These are phyloP conservation scores for Mantamonas sphyraenae DNA, from an alignment of 78 protist genomes.

Conservation along the genomic window DNA sequence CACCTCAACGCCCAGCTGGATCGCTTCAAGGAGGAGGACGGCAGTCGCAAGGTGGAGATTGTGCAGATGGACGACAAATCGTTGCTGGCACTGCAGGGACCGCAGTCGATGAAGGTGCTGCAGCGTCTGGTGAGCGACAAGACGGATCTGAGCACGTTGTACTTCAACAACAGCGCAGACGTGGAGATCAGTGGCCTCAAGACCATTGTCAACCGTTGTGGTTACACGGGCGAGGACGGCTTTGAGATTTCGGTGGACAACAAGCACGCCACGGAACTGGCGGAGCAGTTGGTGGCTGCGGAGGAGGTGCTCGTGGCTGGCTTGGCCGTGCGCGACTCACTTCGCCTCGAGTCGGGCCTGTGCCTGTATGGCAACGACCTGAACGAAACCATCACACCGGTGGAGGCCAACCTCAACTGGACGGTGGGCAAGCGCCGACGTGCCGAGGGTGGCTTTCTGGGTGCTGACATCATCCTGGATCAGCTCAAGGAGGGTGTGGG, in stretches of 20 bases:
- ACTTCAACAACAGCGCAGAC: slow-evolving; percentile 56
- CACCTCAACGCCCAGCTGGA: slow-evolving; percentile 54
- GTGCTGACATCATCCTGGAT: slow-evolving; percentile 53
- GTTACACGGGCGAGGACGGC: slow-evolving; percentile 98
- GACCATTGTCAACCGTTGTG: slow-evolving; percentile 56
- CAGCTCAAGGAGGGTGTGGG: slow-evolving; percentile 60
- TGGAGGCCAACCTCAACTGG: slow-evolving; percentile 83
- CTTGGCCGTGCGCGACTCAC: slow-evolving; percentile 91
- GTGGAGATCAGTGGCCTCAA: not conserved
- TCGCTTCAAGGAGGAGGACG: slow-evolving; percentile 11
- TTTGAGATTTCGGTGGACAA: slow-evolving; percentile 68
- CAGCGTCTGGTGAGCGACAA: not conserved
- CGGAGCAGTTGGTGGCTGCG: slow-evolving; percentile 31
- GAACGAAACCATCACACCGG: slow-evolving; percentile 63
- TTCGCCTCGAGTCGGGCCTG: slow-evolving; percentile 94
- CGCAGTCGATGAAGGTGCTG: slow-evolving; percentile 56
- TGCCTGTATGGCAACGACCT: slow-evolving; percentile 94
- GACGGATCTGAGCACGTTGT: slow-evolving; percentile 40
- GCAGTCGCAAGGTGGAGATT: slow-evolving; percentile 37
- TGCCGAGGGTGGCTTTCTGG: slow-evolving; percentile 84
- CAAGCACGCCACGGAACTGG: slow-evolving; percentile 27
- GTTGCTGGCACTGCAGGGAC: slow-evolving; percentile 85
- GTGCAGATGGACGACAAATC: not conserved
- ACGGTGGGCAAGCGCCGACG: slow-evolving; percentile 42
- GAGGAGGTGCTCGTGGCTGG: slow-evolving; percentile 67